Conservation (phyloP, 2,329 filamentous ascomycete species). For the Aspergillus alliaceus region DNA sequence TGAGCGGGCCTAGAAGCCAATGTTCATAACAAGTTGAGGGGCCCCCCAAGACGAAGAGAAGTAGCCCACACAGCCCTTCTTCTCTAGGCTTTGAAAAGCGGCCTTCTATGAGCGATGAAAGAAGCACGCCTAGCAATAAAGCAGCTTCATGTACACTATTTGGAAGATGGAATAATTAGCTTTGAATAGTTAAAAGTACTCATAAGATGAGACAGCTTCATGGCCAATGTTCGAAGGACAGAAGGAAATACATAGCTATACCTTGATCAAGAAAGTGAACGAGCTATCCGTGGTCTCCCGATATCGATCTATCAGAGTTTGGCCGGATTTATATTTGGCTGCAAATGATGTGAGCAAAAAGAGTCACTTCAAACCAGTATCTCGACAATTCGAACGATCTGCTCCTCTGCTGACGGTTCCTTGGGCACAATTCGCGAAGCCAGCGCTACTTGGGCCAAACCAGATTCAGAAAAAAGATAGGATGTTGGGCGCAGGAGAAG, state of each 20-base stretch:
- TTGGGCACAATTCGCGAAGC: constrained; percentile 24
- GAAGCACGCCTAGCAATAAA: background rate
- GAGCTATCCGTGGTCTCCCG: background rate
- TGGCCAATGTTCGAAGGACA: background rate
- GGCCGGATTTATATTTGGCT: background rate
- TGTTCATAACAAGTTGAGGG: background rate
- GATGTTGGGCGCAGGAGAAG: constrained; percentile 16
- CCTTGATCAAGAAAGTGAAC: background rate
- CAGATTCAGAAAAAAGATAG: constrained; percentile 21
- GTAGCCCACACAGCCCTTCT: constrained; percentile 31
- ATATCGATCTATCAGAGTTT: background rate
- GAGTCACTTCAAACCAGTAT: too few species aligned
- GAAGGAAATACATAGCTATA: background rate
- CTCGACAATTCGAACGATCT: too few species aligned
- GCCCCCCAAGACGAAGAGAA: constrained; percentile 23
- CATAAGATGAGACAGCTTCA: background rate
- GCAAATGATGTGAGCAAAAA: background rate
- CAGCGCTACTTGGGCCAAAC: constrained; percentile 29
- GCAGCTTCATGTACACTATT: background rate
- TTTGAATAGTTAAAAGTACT: background rate
- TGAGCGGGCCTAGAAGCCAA: background rate
- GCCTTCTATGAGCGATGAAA: background rate
- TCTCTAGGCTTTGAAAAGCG: too few species aligned
- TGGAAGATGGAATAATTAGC: background rate
- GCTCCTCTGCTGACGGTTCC: background rate